Evolutionary conservation across 2,329 filamentous ascomycete genomes (phyloP).

Genomic region (Botrytis deweyae): DNA sequence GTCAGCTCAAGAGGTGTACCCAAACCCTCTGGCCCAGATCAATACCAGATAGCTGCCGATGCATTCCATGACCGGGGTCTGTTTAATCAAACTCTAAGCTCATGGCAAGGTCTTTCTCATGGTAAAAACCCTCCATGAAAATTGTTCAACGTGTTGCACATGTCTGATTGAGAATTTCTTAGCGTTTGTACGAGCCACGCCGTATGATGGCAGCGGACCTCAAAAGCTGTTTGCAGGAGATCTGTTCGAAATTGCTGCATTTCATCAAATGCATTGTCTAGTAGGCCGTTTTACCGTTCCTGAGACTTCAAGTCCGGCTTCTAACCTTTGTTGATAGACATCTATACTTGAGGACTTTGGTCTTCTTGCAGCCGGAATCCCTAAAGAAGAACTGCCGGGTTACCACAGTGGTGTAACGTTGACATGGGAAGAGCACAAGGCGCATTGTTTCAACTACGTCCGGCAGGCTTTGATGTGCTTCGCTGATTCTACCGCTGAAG

Average conservation of each 20-base stretch:
- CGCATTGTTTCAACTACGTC: background rate
- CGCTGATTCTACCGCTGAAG: background rate
- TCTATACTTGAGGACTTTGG: background rate
- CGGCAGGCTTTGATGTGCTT: background rate
- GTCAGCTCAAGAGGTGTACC: background rate
- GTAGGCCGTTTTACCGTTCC: background rate
- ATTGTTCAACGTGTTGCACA: background rate
- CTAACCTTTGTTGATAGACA: background rate
- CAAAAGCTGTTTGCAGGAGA: background rate
- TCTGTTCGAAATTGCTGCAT: background rate
- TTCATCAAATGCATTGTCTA: background rate
- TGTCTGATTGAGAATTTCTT: background rate
- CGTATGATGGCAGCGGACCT: background rate
- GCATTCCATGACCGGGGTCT: background rate
- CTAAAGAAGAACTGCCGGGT: background rate
- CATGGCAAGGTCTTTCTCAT: background rate
- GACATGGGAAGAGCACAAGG: background rate
- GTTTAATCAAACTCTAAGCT: background rate
- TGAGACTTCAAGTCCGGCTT: background rate
- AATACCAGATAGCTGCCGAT: background rate
- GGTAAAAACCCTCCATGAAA: background rate
- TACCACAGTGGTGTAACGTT: background rate
- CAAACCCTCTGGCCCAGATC: background rate
- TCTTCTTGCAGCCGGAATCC: background rate
- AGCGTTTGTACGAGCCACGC: background rate